Evolutionary conservation across 1,139 yeast genomes (phyloP).

Genomic region (Debaryomyces nepalensis): DNA sequence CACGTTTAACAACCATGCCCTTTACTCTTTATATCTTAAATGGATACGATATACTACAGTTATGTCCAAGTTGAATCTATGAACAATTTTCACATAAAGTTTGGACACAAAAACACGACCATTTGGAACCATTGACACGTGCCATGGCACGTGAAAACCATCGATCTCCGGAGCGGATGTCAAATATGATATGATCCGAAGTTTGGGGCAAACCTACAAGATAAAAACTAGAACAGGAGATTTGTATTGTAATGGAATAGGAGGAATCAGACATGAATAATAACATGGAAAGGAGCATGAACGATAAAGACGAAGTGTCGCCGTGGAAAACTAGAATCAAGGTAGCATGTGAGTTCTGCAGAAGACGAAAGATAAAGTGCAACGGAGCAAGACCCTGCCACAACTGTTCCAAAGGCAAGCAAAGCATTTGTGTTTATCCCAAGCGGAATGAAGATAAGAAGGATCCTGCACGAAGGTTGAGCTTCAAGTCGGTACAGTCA

Average conservation of each 20-base stretch:
- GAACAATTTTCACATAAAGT: background rate
- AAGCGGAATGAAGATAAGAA: background rate
- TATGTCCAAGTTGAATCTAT: background rate
- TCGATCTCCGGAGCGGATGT: background rate
- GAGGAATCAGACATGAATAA: background rate
- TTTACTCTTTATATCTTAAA: background rate
- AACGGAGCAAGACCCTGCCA: conserved; percentile 51
- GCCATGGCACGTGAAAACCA: background rate
- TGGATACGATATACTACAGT: background rate
- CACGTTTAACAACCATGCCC: conserved; percentile 31
- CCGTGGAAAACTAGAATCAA: background rate
- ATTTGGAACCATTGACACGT: conserved; percentile 3
- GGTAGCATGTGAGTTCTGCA: conserved; percentile 56
- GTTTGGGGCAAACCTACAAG: background rate
- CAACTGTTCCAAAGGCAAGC: conserved; percentile 38
- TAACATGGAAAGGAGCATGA: background rate
- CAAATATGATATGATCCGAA: background rate
- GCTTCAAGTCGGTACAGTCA: background rate
- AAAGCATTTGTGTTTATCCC: conserved; percentile 30
- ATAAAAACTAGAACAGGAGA: no score
- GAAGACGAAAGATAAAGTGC: conserved; percentile 55
- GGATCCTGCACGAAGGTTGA: background rate
- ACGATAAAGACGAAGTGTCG: background rate
- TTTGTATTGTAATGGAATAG: background rate
- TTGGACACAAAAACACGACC: background rate